phyloP scores from a whole-genome alignment of 2,329 filamentous ascomycete genomes.

The Leptoxyphium fumago region DNA sequence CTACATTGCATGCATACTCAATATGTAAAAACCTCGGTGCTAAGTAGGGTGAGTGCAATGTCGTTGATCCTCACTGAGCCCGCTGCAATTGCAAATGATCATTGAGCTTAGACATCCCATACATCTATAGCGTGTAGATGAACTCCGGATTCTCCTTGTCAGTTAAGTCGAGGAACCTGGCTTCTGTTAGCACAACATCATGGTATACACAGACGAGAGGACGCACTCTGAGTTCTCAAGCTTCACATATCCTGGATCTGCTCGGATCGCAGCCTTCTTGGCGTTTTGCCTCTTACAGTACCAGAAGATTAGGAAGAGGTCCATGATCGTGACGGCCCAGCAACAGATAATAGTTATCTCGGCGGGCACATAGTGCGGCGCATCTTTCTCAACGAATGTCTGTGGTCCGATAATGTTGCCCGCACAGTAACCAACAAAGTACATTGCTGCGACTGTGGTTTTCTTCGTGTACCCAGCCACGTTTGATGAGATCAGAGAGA shows the following conservation, averaged over 20 bases:
- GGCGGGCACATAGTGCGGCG: constrained; percentile 37
- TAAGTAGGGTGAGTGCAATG: too few relatives aligned
- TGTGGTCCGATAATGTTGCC: constrained; percentile 36
- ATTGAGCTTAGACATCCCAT: too few relatives aligned
- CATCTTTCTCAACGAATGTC: constrained; percentile 30
- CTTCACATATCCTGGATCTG: not conserved
- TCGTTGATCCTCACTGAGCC: too few relatives aligned
- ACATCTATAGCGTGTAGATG: constrained; percentile 32
- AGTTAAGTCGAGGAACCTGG: not conserved
- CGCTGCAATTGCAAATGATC: too few relatives aligned
- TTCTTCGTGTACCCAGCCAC: constrained; percentile 36
- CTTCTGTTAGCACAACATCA: constrained; percentile 1
- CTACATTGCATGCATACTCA: too few relatives aligned
- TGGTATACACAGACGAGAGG: not conserved
- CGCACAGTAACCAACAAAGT: constrained; percentile 30
- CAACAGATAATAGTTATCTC: constrained; percentile 34
- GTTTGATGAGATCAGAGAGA: constrained; percentile 38
- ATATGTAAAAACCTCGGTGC: too few relatives aligned
- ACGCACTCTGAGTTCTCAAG: not conserved
- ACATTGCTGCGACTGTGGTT: constrained; percentile 30
- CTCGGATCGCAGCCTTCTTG: constrained; percentile 8
- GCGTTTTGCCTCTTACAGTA: constrained; percentile 27
- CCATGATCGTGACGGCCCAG: constrained; percentile 27
- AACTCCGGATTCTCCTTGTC: constrained; percentile 33
- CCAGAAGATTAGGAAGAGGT: constrained; percentile 21